Base-by-base conservation (phyloP, 208 protist genomes). In the Acanthamoeba royreba region DNA sequence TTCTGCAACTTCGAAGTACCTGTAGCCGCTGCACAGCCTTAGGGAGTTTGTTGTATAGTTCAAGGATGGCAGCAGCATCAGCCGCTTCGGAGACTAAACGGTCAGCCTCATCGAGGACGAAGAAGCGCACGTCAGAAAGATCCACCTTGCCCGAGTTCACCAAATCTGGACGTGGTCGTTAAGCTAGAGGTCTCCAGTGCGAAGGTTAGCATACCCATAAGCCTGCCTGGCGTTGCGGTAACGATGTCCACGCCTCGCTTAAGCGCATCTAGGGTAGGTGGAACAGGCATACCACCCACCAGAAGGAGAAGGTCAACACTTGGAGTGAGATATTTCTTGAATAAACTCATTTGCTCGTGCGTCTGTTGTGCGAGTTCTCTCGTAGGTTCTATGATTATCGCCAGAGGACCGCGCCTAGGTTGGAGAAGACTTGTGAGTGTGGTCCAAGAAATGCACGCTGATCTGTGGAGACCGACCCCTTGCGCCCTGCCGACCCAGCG, bases 101-200 rank as follows among this genome's bases (percentile, higher is more conserved):
- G 69, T 98, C 97, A 4, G 96, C 97, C 77, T 98, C 97, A 79
- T 98, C 97, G 79, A 98, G 92, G 17, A 98, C 96, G 33, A 98
- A 96, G 47, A 97, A 97, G 35, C 92, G 93, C 31, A 96, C 90
- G 13, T 22, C 8, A 9, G 47, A 90, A 19, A 97, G n/a, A 58
- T 94, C 81, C 43, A 97, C 47, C 19, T 87, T 55, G 8, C 88
- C 88, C 1, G 74, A 88, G 35, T 85, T 89, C 3, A 96, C 28
- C 9, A 96, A 72, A 22, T 85, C 79, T 55, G n/a, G n/a, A n/a
- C n/a, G n/a, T n/a, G n/a, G n/a, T n/a, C n/a, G n/a, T n/a, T n/a
- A n/a, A n/a, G n/a, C n/a, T n/a, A n/a, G 11, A 43, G 28, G 8
- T 15, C 25, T 11, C 13, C 45, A n/a, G 5, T 92, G 1, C 35